phyloP scores from a whole-genome alignment of 306 rosid species.

The Quercus wislizeni region DNA sequence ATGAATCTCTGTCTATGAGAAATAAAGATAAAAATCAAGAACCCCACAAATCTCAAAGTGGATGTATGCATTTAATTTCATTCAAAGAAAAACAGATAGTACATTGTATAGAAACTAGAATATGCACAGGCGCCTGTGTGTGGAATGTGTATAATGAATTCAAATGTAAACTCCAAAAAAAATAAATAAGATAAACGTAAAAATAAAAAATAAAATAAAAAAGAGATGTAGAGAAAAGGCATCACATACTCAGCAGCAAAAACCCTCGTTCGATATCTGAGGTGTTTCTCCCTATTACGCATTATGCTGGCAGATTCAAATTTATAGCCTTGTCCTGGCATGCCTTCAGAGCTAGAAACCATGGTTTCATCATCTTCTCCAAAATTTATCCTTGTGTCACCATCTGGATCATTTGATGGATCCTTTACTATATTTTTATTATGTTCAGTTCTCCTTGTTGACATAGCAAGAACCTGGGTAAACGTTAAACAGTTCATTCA shows the following conservation, averaged over 20 bases:
- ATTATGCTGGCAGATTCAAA: conserved; percentile 47
- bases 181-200: background rate
- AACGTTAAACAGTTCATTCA: conserved; percentile 21
- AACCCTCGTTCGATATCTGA: conserved; percentile 91
- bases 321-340: conserved; percentile 28
- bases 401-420: conserved; percentile 48
- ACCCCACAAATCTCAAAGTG: background rate
- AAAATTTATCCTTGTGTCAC: conserved; percentile 47
- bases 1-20: background rate
- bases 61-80: background rate
- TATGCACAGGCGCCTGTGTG: background rate
- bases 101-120: background rate
- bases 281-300: conserved; percentile 78
- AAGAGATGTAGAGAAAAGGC: background rate
- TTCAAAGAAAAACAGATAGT: background rate
- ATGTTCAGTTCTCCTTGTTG: conserved; percentile 52
- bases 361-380: conserved; percentile 82
- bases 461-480: conserved; percentile 84
- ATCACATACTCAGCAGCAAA: conserved; percentile 97
- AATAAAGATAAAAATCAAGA: background rate
- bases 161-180: conserved; percentile 13
- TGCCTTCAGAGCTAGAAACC: conserved; percentile 62
- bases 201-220: no score
- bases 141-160: background rate
- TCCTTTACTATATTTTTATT: conserved; percentile 44